A percentile compares a stretch with the other conserved stretches of the same genome.
These are phyloP conservation scores for Kwoniella sp. DNA, from an alignment of 768 basidiomycete species.

Conservation along the genomic window DNA sequence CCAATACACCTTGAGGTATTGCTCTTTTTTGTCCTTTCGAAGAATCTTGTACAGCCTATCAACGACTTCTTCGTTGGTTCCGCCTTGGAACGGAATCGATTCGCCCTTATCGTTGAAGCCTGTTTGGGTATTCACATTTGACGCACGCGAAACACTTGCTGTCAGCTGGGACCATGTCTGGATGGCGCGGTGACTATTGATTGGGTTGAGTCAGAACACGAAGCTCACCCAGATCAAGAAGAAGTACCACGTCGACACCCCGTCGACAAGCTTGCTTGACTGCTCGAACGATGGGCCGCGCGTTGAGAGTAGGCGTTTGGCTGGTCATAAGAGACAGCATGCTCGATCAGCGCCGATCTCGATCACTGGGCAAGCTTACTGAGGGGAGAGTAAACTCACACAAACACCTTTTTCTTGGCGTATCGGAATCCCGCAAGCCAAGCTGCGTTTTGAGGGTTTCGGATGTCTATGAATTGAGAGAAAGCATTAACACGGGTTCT, in stretches of 20 bases:
- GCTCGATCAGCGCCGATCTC: not conserved
- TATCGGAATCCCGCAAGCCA: slow-evolving; percentile 69
- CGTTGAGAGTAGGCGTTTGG: slow-evolving; percentile 74
- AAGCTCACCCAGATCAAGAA: slow-evolving; percentile 62
- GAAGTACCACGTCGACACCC: slow-evolving; percentile 66
- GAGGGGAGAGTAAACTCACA: slow-evolving; percentile 60
- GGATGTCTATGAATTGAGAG: slow-evolving; percentile 57
- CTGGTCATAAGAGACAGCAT: slow-evolving; percentile 43
- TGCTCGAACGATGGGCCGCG: slow-evolving; percentile 65
- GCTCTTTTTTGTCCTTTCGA: slow-evolving; percentile 59
- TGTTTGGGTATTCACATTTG: too few relatives aligned
- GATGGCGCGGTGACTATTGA: too few relatives aligned
- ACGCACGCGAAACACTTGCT: too few relatives aligned
- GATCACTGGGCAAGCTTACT: too few relatives aligned
- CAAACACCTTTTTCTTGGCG: slow-evolving; percentile 67
- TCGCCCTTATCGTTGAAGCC: slow-evolving; percentile 65
- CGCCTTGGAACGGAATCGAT: slow-evolving; percentile 69
- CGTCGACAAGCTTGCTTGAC: slow-evolving; percentile 66
- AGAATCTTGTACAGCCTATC: slow-evolving; percentile 64
- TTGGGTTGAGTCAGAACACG: slow-evolving; percentile 43
- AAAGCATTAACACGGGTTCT: slow-evolving; percentile 33
- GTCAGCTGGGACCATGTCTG: too few relatives aligned
- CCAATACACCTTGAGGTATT: slow-evolving; percentile 58
- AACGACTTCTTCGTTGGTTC: slow-evolving; percentile 72
- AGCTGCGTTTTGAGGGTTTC: slow-evolving; percentile 67